Percentiles rank a stretch among this genome's conserved stretches.
Conservation (phyloP, 202 grass and related monocot species). For the Dendrocalamus latiflorus region DNA sequence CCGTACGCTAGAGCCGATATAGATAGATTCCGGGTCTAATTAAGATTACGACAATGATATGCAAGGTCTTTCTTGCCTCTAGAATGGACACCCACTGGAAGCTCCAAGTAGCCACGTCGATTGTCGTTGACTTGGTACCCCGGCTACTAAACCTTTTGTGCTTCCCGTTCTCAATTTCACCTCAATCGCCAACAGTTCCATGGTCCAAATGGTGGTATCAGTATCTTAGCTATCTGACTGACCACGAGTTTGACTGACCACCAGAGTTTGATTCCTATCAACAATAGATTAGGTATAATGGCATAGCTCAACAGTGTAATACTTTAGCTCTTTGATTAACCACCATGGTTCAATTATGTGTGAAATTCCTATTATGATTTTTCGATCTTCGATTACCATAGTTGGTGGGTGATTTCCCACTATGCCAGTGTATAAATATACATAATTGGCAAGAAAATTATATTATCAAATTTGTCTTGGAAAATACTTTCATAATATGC, state of each 20-base stretch:
- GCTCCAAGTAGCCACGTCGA: not conserved
- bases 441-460: too few species aligned
- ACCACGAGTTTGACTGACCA: too few species aligned
- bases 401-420: not conserved
- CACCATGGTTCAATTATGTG: not conserved
- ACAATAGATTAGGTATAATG: not conserved
- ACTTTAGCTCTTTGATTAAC: not conserved
- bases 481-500: not conserved
- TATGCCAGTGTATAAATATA: too few species aligned
- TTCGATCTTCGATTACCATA: too few species aligned
- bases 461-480: not conserved
- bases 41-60: conserved; percentile 1
- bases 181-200: not conserved
- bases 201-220: not conserved
- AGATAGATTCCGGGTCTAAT: not conserved
- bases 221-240: not conserved
- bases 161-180: not conserved
- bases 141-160: not conserved
- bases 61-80: conserved; percentile 2
- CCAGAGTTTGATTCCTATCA: not conserved
- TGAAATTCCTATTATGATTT: too few species aligned
- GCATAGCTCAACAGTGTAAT: not conserved
- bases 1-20: not conserved
- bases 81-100: not conserved
- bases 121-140: not conserved